Conservation (phyloP, 495 filamentous ascomycete genomes). For the Hyaloscypha hepaticicola region DNA sequence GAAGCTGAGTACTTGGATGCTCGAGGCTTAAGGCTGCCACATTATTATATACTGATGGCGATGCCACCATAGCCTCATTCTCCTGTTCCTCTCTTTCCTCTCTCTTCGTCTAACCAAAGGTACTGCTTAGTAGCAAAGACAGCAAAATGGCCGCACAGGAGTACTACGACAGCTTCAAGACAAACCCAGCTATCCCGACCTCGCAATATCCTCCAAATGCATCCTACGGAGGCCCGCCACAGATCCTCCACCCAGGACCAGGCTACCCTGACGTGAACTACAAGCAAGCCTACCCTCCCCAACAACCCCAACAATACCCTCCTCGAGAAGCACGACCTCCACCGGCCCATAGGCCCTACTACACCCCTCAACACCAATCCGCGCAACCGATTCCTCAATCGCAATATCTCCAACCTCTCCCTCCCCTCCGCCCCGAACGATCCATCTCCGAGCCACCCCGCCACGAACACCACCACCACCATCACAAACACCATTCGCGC, state of each 20-base stretch:
- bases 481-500: not conserved
- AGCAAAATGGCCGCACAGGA: constrained; percentile 22
- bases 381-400: not conserved
- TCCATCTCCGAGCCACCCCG: not conserved
- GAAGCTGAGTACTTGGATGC: not conserved
- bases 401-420: not conserved
- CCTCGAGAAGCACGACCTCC: not conserved
- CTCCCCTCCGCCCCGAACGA: not conserved
- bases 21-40: not conserved
- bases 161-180: constrained; percentile 23
- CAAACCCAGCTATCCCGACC: not conserved
- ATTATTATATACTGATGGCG: not conserved
- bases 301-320: not conserved
- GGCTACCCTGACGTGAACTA: not conserved
- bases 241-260: not conserved
- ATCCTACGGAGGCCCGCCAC: not conserved
- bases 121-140: not conserved
- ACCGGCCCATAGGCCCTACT: not conserved
- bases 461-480: constrained; percentile 4
- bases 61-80: not conserved
- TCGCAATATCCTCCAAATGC: constrained; percentile 2
- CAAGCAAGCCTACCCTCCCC: not conserved
- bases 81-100: not conserved
- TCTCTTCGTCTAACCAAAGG: not conserved
- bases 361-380: constrained; percentile 2